Evolutionary conservation across 2,329 filamentous ascomycete species (phyloP), one percentile per base, ranked within the genome.

Genomic region (Scleromitrula shiraiana): DNA sequence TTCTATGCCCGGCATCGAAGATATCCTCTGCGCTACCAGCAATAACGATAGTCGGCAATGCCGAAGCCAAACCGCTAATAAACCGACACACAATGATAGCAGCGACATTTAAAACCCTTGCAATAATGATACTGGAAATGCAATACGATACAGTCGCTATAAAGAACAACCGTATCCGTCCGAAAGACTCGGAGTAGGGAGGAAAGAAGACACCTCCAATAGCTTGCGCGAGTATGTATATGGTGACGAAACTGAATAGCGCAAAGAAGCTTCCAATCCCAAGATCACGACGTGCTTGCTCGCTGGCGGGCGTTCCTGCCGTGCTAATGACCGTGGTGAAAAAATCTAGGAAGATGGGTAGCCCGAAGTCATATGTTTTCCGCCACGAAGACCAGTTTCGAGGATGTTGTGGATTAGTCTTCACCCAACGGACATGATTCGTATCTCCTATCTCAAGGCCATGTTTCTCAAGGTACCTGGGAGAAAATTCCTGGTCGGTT

Each of bases 11-110:
- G 2, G 65, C 64, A 50, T 72, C 68, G 61, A 68, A 74, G 57
- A 75, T 67, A 50, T 75, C 71, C 50, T 75, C 72, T 29, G 74
- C 65, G 40, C 68, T 71, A 2, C 73, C 71, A 0, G 68, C 65
- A 7, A 70, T 67, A 6, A 74, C 70, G 23, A 71, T 68, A 0
- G 70, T 66, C 1, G 72, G 72, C 9, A 73, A 67, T 5, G 72
- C 70, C 0, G 72, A 74, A 8, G 70, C 57, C 7, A 72, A 53
- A 0, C 73, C 73, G 2, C 67, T 66, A 5, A 69, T 17, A 27
- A 72, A 64, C 6, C 73, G 64, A 23, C 69, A 69, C 2, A 70
- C 33, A n/a, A 68, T 55, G 2, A 70, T 64, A 0, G 59, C 65
- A 1, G 64, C 50, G 2, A 71, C 46, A 1, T 62, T 63, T 5